Conservation (phyloP, 2,329 filamentous ascomycete species). For the Dothidotthia symphoricarpi region DNA sequence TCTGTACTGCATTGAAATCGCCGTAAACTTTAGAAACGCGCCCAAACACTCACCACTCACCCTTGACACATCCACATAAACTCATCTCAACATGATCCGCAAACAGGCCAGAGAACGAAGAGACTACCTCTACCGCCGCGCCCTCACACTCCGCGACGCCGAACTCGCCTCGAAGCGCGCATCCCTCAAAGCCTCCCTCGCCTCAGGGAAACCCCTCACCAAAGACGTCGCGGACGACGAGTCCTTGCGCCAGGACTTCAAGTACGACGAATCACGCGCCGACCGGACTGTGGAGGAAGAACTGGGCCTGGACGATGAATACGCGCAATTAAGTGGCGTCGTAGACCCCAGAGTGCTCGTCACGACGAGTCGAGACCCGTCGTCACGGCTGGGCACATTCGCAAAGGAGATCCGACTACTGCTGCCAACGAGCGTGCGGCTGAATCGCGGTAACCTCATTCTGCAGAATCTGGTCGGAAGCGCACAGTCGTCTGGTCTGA, state of each 20-base stretch:
- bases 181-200: constrained; percentile 80
- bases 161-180: constrained; percentile 90
- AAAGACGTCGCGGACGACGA: constrained; percentile 84
- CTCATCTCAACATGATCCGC: constrained; percentile 22
- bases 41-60: too few species aligned
- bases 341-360: constrained; percentile 86
- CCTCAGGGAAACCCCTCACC: constrained; percentile 83
- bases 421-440: constrained; percentile 77
- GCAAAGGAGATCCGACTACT: constrained; percentile 86
- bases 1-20: too few species aligned
- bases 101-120: constrained; percentile 72
- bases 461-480: constrained; percentile 81
- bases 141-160: constrained; percentile 73
- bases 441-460: constrained; percentile 90
- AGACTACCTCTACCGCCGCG: constrained; percentile 79
- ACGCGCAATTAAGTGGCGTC: constrained; percentile 84
- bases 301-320: constrained; percentile 82
- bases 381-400: constrained; percentile 79
- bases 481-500: constrained; percentile 75
- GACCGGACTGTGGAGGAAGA: constrained; percentile 67
- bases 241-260: constrained; percentile 78
- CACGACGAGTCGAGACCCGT: constrained; percentile 86
- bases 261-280: constrained; percentile 81
- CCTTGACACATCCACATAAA: too few species aligned
- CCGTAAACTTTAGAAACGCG: too few species aligned